These are phyloP conservation scores for Spathaspora sp. DNA, from an alignment of 805 yeast genomes.

Conservation along the genomic window DNA sequence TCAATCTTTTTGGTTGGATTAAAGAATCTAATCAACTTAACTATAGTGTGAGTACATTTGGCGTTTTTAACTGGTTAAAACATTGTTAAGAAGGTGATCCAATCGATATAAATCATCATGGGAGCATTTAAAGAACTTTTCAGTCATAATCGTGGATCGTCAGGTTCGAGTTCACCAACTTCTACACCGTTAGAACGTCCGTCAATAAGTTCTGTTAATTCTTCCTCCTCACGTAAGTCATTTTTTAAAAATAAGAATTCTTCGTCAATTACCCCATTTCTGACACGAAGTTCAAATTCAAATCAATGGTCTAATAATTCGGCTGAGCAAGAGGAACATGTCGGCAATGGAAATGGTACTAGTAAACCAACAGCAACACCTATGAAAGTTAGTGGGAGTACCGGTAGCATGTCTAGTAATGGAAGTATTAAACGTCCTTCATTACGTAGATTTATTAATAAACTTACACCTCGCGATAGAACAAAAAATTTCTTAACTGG, in stretches of 20 bases:
- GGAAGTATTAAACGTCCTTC: slow-evolving; percentile 4
- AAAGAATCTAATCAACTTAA: too few relatives aligned
- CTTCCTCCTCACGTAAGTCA: slow-evolving; percentile 19
- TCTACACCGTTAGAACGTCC: not conserved
- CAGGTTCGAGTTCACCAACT: not conserved
- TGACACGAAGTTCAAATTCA: slow-evolving; percentile 16
- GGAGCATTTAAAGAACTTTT: not conserved
- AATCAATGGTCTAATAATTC: not conserved
- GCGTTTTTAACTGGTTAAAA: too few relatives aligned
- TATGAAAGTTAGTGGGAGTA: not conserved
- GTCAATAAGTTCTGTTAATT: slow-evolving; percentile 4
- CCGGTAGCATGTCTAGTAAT: not conserved
- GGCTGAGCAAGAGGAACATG: not conserved
- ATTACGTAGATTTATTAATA: slow-evolving; percentile 52
- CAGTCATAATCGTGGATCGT: not conserved
- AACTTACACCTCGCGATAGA: slow-evolving; percentile 25
- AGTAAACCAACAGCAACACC: not conserved
- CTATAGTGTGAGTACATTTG: too few relatives aligned
- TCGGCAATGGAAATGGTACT: not conserved
- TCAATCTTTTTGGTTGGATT: not conserved
- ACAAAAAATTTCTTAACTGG: slow-evolving; percentile 2
- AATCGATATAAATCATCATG: not conserved
- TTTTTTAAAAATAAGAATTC: slow-evolving; percentile 22
- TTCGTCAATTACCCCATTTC: slow-evolving; percentile 22
- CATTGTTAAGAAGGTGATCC: too few relatives aligned